phyloP scores from a whole-genome alignment of 2,329 filamentous ascomycete species.

The Dactylellina cionopaga region DNA sequence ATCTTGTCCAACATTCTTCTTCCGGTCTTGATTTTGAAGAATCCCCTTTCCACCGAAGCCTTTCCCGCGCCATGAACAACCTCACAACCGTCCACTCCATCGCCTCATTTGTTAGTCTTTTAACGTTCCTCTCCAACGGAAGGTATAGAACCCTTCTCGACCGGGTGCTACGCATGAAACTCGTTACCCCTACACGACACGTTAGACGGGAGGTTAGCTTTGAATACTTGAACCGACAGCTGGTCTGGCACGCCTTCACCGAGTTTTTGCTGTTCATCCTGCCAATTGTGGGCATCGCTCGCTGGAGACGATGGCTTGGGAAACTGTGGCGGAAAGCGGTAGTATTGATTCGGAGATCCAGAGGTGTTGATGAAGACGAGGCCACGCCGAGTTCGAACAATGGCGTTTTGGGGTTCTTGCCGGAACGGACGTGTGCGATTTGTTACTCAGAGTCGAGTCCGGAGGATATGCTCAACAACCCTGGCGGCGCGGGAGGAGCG shows the following conservation, averaged over 20 bases:
- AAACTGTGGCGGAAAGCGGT: slow-evolving; percentile 86
- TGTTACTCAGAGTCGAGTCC: slow-evolving; percentile 79
- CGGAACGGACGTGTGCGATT: slow-evolving; percentile 93
- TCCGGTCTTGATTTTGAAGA: slow-evolving; percentile 57
- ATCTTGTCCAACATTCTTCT: slow-evolving; percentile 37
- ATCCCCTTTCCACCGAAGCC: slow-evolving; percentile 62
- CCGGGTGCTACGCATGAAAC: slow-evolving; percentile 80
- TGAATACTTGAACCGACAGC: slow-evolving; percentile 94
- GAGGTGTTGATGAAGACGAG: slow-evolving; percentile 65
- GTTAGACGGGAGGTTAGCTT: slow-evolving; percentile 93
- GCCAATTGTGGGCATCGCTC: slow-evolving; percentile 92
- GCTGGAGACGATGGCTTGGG: slow-evolving; percentile 90
- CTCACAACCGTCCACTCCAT: slow-evolving; percentile 79
- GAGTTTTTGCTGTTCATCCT: slow-evolving; percentile 97
- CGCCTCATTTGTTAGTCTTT: slow-evolving; percentile 83
- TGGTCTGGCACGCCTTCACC: slow-evolving; percentile 99
- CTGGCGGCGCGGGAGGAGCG: slow-evolving; percentile 47
- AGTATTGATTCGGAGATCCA: slow-evolving; percentile 68
- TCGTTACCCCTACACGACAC: slow-evolving; percentile 84
- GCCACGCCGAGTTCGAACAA: slow-evolving; percentile 63
- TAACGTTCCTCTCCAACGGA: slow-evolving; percentile 90
- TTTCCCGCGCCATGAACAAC: slow-evolving; percentile 76
- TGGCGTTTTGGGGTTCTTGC: slow-evolving; percentile 84
- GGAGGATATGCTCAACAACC: slow-evolving; percentile 47
- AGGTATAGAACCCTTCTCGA: slow-evolving; percentile 91